Conservation (phyloP, 2,329 filamentous ascomycete species). For the Cryphonectria radicalis region DNA sequence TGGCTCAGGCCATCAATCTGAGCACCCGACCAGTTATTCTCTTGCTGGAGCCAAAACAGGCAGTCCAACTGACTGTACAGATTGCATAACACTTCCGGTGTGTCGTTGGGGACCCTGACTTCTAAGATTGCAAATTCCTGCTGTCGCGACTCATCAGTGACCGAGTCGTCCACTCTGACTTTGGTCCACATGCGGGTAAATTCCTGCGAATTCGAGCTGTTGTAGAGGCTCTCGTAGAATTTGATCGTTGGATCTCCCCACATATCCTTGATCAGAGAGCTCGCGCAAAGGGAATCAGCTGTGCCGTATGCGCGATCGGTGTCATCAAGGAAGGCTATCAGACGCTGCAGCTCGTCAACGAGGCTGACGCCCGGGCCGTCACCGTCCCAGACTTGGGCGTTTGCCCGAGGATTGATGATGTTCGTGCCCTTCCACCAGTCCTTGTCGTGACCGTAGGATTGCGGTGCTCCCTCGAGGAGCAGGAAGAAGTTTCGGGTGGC, state of each 20-base stretch:
- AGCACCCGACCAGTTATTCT: constrained; percentile 13
- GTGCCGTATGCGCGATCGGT: constrained; percentile 65
- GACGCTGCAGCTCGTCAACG: constrained; percentile 61
- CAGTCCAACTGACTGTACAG: constrained; percentile 43
- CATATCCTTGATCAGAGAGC: constrained; percentile 38
- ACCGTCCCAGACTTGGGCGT: constrained; percentile 35
- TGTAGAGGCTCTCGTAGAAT: constrained; percentile 49
- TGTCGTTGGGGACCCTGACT: constrained; percentile 70
- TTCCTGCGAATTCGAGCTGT: constrained; percentile 30
- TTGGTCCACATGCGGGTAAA: constrained; percentile 24
- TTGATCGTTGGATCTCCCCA: constrained; percentile 44
- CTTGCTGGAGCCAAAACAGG: constrained; percentile 37
- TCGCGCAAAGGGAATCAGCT: constrained; percentile 51
- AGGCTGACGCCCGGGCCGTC: constrained; percentile 36
- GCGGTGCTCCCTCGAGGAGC: constrained; percentile 44
- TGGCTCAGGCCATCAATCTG: constrained; percentile 18
- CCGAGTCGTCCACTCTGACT: constrained; percentile 20
- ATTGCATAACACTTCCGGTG: constrained; percentile 73
- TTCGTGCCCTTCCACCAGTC: constrained; percentile 66
- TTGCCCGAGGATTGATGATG: constrained; percentile 49
- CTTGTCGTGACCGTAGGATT: constrained; percentile 57
- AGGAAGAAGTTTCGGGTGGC: constrained; percentile 60
- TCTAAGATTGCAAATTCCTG: constrained; percentile 33
- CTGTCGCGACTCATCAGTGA: constrained; percentile 1
- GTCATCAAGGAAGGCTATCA: constrained; percentile 66